These are phyloP conservation scores for Alternaria consortialis DNA, from an alignment of 2,329 filamentous ascomycete genomes.

Conservation along the genomic window DNA sequence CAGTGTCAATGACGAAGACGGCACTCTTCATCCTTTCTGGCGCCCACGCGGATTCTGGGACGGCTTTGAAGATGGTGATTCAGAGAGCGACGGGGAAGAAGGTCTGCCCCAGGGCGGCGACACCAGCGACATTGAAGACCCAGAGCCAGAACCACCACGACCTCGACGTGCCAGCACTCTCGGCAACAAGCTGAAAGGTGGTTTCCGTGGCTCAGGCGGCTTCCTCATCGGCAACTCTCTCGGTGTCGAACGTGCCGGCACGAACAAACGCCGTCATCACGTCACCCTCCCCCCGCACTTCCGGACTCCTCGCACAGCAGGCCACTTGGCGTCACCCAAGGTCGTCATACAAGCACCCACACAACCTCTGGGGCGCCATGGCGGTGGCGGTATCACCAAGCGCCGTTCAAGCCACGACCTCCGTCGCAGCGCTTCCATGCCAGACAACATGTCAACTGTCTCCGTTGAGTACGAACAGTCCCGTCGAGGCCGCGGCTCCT, in stretches of 20 bases:
- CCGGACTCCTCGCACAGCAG: constrained; percentile 20
- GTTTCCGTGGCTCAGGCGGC: constrained; percentile 54
- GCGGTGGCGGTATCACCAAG: constrained; percentile 38
- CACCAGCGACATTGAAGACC: constrained; percentile 52
- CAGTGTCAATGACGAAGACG: constrained; percentile 51
- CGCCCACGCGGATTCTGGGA: constrained; percentile 71
- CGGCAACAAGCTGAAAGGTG: constrained; percentile 43
- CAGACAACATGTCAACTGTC: constrained; percentile 23
- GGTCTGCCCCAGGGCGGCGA: constrained; percentile 57
- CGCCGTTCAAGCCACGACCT: constrained; percentile 17
- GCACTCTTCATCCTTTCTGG: constrained; percentile 68
- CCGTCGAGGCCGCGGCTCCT: constrained; percentile 21
- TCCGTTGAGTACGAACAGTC: constrained; percentile 21
- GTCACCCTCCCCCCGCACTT: constrained; percentile 37
- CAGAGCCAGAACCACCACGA: constrained; percentile 24
- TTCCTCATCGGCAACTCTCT: constrained; percentile 65
- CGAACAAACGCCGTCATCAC: constrained; percentile 42
- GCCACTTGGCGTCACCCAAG: constrained; percentile 29
- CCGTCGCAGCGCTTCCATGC: constrained; percentile 28
- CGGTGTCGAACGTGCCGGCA: constrained; percentile 60
- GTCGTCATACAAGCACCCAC: constrained; percentile 41
- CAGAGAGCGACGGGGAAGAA: constrained; percentile 47
- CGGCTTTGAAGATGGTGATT: constrained; percentile 57
- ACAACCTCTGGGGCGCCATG: constrained; percentile 24
- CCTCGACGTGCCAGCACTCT: constrained; percentile 34